Evolutionary conservation across 371 early-diverging fungal genomes (phyloP).

Genomic region (Saksenaea oblongispora): DNA sequence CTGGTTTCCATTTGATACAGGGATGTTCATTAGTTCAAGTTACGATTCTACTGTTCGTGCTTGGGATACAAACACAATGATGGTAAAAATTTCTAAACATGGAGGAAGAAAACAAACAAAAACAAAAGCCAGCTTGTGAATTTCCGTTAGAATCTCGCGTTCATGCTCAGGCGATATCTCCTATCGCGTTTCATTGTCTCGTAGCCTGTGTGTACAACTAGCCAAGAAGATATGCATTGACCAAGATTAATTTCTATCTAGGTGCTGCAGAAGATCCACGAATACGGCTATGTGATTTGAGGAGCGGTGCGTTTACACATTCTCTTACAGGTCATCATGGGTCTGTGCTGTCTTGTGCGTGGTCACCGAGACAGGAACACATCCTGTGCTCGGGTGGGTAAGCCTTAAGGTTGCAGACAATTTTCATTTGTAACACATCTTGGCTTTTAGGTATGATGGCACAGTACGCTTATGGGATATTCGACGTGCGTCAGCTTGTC

Average conservation of each 20-base stretch:
- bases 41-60: constrained; percentile 79
- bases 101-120: background rate
- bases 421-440: background rate
- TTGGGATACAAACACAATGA: constrained; percentile 84
- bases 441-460: constrained; percentile 59
- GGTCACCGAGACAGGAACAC: constrained; percentile 82
- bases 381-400: constrained; percentile 84
- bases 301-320: constrained; percentile 75
- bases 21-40: constrained; percentile 84
- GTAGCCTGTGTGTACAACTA: constrained; percentile 65
- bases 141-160: constrained; percentile 71
- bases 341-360: constrained; percentile 69
- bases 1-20: constrained; percentile 89
- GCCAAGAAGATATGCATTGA: constrained; percentile 4
- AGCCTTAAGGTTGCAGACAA: background rate
- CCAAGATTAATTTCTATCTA: constrained; percentile 9
- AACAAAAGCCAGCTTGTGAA: constrained; percentile 55
- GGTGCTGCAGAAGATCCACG: constrained; percentile 67
- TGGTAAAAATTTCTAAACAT: constrained; percentile 31
- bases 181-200: constrained; percentile 73
- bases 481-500: constrained; percentile 64
- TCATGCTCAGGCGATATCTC: constrained; percentile 71
- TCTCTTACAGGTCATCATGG: constrained; percentile 75
- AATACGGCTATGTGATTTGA: constrained; percentile 80
- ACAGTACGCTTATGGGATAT: constrained; percentile 83